Percentiles rank a stretch among this genome's conserved stretches.
These are phyloP conservation scores for Hygrocybe coccinea DNA, from an alignment of 768 basidiomycete genomes.

Conservation along the genomic window DNA sequence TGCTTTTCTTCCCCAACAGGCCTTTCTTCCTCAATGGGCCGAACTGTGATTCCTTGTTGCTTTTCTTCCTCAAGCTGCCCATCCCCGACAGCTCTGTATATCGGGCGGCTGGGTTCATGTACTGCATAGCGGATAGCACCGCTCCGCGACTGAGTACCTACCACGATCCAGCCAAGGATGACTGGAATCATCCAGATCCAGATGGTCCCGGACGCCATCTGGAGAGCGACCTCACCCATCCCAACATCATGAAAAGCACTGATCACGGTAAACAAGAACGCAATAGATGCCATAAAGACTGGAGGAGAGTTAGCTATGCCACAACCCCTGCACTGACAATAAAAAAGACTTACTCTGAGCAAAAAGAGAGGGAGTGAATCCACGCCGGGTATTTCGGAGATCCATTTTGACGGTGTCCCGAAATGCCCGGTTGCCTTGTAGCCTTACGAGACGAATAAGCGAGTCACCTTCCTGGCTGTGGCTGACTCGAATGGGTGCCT, in stretches of 20 bases:
- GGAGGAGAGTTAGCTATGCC: neutral
- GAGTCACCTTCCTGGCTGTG: slow-evolving; percentile 12
- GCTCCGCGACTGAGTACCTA: slow-evolving; percentile 12
- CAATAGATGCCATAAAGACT: slow-evolving; percentile 13
- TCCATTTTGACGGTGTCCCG: slow-evolving; percentile 12
- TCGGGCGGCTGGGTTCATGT: slow-evolving; percentile 2
- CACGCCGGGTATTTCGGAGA: slow-evolving; percentile 13
- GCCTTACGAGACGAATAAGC: slow-evolving; percentile 9
- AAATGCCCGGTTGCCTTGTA: slow-evolving; percentile 8
- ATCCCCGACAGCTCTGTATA: neutral
- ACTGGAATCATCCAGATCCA: slow-evolving; percentile 19
- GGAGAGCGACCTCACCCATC: slow-evolving; percentile 10
- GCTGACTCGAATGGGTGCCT: slow-evolving; percentile 14
- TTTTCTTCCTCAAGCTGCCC: neutral
- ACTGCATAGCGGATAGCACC: slow-evolving; percentile 13
- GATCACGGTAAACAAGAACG: slow-evolving; percentile 12
- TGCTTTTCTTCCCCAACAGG: neutral
- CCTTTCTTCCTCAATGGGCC: neutral
- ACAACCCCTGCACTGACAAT: neutral
- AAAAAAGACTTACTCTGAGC: slow-evolving; percentile 10
- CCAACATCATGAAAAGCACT: slow-evolving; percentile 10
- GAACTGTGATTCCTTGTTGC: neutral
- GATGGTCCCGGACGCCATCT: slow-evolving; percentile 15
- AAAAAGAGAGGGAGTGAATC: slow-evolving; percentile 11
- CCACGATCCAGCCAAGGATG: slow-evolving; percentile 12